Evolutionary conservation across 1,284 basidiomycete species (phyloP), one percentile per base, ranked within the genome.

Genomic region (Leccinum fallax): DNA sequence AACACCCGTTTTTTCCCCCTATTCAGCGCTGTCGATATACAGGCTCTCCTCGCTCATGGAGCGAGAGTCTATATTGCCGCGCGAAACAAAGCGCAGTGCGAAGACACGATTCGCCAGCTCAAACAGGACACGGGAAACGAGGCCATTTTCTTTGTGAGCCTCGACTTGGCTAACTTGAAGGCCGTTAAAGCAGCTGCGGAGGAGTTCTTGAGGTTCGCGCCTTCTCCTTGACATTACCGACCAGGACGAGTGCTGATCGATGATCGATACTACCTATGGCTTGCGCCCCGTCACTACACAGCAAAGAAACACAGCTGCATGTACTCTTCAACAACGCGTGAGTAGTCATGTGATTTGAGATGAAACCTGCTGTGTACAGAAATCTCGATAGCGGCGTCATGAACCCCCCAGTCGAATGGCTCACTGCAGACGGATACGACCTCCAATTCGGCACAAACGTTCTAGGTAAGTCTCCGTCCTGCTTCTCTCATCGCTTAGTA

Each of bases 21-120:
- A 48, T 21, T 48, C 13, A 8, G 6, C 13, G 7, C 4, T 15
- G 21, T 49, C 46, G 21, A 24, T 2, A 15, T 30, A 49, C 26
- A 52, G 79, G 80, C 75, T 6, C 78, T 87, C 16, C 78, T 87
- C 38, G 58, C 72, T 16, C 80, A 80, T 58, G 81, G 83, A 40
- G 85, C 85, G 3, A 86, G 78, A 48, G 87, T 90, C 10, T 88
- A 87, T 68, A 77, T 89, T 61, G 84, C 83, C 5, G 77, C 80
- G 4, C 79, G 87, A 13, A 79, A 74, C 65, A 71, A 74, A 58
- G 62, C 70, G 16, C 83, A 81, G 57, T 82, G 82, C 0, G 63
- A 76, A 15, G 75, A 74, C 1, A 83, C 84, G 2, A 85, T 89
- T 55, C 69, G 74, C 10, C 74, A 81, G 59, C 77, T 89, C 55